These are phyloP conservation scores for Alternaria gaisen DNA, from an alignment of 2,329 filamentous ascomycete genomes.

Conservation along the genomic window DNA sequence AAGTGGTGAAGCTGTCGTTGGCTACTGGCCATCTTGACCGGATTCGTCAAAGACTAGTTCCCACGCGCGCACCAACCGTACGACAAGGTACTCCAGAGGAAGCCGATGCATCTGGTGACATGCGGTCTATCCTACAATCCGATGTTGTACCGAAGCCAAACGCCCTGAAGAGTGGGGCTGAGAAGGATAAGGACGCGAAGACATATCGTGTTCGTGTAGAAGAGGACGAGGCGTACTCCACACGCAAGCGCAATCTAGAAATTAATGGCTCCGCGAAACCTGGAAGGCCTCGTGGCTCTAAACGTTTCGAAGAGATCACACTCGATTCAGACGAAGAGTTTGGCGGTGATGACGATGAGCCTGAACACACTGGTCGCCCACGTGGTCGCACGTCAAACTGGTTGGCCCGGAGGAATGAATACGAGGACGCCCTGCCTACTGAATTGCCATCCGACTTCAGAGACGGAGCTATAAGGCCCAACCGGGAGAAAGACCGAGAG, in stretches of 20 bases:
- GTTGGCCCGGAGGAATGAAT: slow-evolving; percentile 54
- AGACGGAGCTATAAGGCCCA: slow-evolving; percentile 45
- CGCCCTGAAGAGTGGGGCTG: slow-evolving; percentile 18
- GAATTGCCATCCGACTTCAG: slow-evolving; percentile 55
- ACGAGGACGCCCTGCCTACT: slow-evolving; percentile 54
- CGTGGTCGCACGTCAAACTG: slow-evolving; percentile 50
- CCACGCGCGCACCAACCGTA: slow-evolving; percentile 29
- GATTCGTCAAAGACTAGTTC: slow-evolving; percentile 44
- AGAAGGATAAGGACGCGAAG: slow-evolving; percentile 45
- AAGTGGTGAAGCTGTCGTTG: slow-evolving; percentile 54
- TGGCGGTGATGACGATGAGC: slow-evolving; percentile 32
- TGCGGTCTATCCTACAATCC: slow-evolving; percentile 48
- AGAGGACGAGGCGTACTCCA: slow-evolving; percentile 54
- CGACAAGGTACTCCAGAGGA: slow-evolving; percentile 33
- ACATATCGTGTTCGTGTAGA: slow-evolving; percentile 51
- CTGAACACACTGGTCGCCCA: slow-evolving; percentile 23
- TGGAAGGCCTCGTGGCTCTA: slow-evolving; percentile 30
- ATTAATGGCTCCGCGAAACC: slow-evolving; percentile 34
- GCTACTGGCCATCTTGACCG: slow-evolving; percentile 48
- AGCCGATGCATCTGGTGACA: slow-evolving; percentile 32
- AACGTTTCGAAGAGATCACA: slow-evolving; percentile 57
- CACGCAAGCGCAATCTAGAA: slow-evolving; percentile 38
- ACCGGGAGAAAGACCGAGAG: slow-evolving; percentile 39
- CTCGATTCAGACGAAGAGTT: slow-evolving; percentile 57
- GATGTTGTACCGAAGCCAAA: slow-evolving; percentile 41